These are phyloP conservation scores for Ceratobasidium sp. DNA, from an alignment of 1,284 basidiomycete species.

Conservation along the genomic window DNA sequence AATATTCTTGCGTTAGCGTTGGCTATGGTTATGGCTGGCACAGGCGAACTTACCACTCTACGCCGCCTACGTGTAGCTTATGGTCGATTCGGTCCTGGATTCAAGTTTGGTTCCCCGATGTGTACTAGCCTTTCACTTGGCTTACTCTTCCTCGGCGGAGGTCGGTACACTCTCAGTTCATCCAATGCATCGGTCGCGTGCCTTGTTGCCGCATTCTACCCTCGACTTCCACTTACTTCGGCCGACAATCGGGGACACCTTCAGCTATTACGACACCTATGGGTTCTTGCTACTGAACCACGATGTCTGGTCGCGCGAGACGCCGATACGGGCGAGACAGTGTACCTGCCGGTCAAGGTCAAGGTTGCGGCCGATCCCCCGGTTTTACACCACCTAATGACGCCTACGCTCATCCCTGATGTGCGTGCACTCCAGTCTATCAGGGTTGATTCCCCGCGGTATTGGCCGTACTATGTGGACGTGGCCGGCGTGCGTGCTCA, in stretches of 20 bases:
- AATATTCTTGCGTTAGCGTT: constrained; percentile 88
- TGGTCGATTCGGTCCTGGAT: constrained; percentile 82
- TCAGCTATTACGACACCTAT: constrained; percentile 93
- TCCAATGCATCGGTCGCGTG: constrained; percentile 92
- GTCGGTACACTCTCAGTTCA: constrained; percentile 90
- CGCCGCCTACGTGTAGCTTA: constrained; percentile 90
- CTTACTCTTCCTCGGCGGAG: constrained; percentile 92
- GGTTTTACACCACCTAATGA: constrained; percentile 74
- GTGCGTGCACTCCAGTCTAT: constrained; percentile 82
- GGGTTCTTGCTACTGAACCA: constrained; percentile 95
- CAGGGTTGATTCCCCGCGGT: constrained; percentile 88
- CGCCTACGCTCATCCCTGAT: constrained; percentile 91
- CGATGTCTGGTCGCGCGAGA: constrained; percentile 91
- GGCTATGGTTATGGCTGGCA: constrained; percentile 95
- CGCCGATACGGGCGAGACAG: constrained; percentile 87
- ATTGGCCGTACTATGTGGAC: constrained; percentile 91
- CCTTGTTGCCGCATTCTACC: constrained; percentile 91
- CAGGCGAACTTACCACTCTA: constrained; percentile 91
- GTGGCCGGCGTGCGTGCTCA: constrained; percentile 74
- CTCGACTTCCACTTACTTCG: constrained; percentile 80
- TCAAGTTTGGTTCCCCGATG: constrained; percentile 90
- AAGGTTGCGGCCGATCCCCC: constrained; percentile 72
- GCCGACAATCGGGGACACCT: constrained; percentile 92
- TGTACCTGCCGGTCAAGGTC: constrained; percentile 91
- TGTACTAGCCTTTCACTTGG: constrained; percentile 93